Percentiles rank a stretch among this genome's conserved stretches.
phyloP scores from a whole-genome alignment of 805 yeast species.

The Barnettozyma wickerhamii region DNA sequence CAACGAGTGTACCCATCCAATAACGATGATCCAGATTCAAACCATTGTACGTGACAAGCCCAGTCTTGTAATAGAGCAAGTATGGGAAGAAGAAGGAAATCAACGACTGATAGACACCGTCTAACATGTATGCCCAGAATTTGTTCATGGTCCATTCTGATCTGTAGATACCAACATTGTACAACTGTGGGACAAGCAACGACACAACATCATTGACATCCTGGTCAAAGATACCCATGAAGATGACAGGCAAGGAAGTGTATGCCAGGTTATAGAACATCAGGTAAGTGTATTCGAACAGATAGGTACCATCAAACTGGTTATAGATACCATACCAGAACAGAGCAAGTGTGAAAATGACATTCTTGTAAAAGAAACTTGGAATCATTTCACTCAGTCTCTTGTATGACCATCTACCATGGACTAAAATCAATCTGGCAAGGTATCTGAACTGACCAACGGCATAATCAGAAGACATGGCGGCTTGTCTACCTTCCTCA shows the following conservation, averaged over 20 bases:
- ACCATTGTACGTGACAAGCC: slow-evolving; percentile 48
- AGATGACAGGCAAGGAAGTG: slow-evolving; percentile 76
- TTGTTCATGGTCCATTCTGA: slow-evolving; percentile 66
- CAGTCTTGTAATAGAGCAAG: slow-evolving; percentile 40
- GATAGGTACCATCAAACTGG: slow-evolving; percentile 75
- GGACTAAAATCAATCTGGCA: slow-evolving; percentile 62
- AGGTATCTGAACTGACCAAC: slow-evolving; percentile 77
- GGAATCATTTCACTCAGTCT: slow-evolving; percentile 83
- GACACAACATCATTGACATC: slow-evolving; percentile 71
- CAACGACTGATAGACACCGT: slow-evolving; percentile 72
- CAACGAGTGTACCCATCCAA: slow-evolving; percentile 64
- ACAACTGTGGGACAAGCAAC: slow-evolving; percentile 68
- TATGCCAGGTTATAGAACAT: slow-evolving; percentile 82
- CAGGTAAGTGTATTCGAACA: slow-evolving; percentile 73
- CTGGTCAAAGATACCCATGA: slow-evolving; percentile 76
- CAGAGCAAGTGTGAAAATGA: slow-evolving; percentile 65
- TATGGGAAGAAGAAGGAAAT: slow-evolving; percentile 74
- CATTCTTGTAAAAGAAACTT: slow-evolving; percentile 74
- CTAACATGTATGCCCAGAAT: slow-evolving; percentile 70
- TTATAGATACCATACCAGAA: slow-evolving; percentile 78
- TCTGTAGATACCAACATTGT: slow-evolving; percentile 68
- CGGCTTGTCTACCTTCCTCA: slow-evolving; percentile 89
- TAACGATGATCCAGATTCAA: slow-evolving; percentile 65
- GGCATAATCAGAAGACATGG: slow-evolving; percentile 84
- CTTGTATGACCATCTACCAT: slow-evolving; percentile 86